Evolutionary conservation across 345 rosid genomes (phyloP).

Genomic region (Dovyalis caffra): DNA sequence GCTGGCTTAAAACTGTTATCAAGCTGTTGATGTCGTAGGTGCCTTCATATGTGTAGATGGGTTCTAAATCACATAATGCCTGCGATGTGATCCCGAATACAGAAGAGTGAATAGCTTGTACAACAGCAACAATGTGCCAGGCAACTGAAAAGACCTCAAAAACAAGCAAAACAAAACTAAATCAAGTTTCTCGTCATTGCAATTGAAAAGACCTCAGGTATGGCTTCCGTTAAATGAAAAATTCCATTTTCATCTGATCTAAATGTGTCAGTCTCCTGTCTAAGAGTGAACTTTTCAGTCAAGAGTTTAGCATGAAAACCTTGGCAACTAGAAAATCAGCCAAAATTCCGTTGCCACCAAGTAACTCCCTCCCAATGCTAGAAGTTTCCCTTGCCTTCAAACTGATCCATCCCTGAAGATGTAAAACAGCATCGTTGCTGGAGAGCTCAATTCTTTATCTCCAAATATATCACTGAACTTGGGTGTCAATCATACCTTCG

Average conservation of each 20-base stretch:
- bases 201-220: neutral
- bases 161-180: neutral
- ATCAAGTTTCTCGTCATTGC: neutral
- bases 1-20: slow-evolving; percentile 85
- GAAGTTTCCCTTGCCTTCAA: slow-evolving; percentile 77
- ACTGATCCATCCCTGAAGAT: slow-evolving; percentile 76
- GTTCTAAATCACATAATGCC: slow-evolving; percentile 99
- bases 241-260: neutral
- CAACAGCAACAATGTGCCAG: too few species aligned
- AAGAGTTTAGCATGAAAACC: slow-evolving; percentile 37
- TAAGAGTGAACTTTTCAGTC: neutral
- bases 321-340: slow-evolving; percentile 92
- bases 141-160: too few species aligned
- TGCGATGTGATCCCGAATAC: slow-evolving; percentile 27
- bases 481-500: slow-evolving; percentile 62
- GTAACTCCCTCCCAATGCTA: slow-evolving; percentile 79
- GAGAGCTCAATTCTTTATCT: neutral
- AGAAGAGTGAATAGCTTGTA: neutral
- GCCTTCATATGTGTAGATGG: slow-evolving; percentile 92
- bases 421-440: neutral
- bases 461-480: neutral
- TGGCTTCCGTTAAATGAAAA: neutral
- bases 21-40: slow-evolving; percentile 88
- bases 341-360: slow-evolving; percentile 91
- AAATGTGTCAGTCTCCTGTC: neutral